Percentiles rank a stretch among this genome's conserved stretches.
These are phyloP conservation scores for Trichosporon ovoides DNA, from an alignment of 1,284 basidiomycete genomes.

Conservation along the genomic window DNA sequence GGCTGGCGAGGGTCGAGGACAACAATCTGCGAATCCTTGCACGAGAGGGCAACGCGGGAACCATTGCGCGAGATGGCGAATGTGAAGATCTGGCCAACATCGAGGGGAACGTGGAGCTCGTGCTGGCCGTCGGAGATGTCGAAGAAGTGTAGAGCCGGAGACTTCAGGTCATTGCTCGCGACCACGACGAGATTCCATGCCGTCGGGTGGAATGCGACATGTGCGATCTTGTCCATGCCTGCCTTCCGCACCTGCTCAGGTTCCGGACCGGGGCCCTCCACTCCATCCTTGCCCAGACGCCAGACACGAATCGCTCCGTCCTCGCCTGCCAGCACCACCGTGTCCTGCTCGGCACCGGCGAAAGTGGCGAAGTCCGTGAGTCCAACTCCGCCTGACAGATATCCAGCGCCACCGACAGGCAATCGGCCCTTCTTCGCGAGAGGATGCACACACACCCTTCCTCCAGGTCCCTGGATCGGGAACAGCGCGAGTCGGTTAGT, in stretches of 20 bases:
- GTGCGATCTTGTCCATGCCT: slow-evolving; percentile 46
- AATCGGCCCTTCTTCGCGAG: slow-evolving; percentile 46
- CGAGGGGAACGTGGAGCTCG: not conserved
- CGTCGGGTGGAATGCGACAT: slow-evolving; percentile 47
- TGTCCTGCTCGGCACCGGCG: slow-evolving; percentile 25
- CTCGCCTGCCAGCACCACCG: slow-evolving; percentile 48
- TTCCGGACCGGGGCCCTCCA: slow-evolving; percentile 37
- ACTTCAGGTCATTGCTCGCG: slow-evolving; percentile 47
- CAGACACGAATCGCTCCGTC: slow-evolving; percentile 49
- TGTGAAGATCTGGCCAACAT: slow-evolving; percentile 35
- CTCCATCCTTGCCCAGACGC: slow-evolving; percentile 31
- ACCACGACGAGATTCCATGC: slow-evolving; percentile 45
- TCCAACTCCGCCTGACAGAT: slow-evolving; percentile 43
- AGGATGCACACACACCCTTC: slow-evolving; percentile 48
- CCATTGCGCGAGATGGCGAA: slow-evolving; percentile 46
- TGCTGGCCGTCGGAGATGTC: slow-evolving; percentile 26
- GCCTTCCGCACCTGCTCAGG: slow-evolving; percentile 32
- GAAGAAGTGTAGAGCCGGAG: slow-evolving; percentile 42
- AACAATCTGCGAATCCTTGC: slow-evolving; percentile 47
- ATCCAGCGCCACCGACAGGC: slow-evolving; percentile 37
- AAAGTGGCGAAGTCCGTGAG: slow-evolving; percentile 49
- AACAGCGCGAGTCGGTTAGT: slow-evolving; percentile 44
- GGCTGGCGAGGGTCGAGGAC: slow-evolving; percentile 48
- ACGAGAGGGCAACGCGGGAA: slow-evolving; percentile 44
- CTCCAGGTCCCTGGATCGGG: slow-evolving; percentile 51